Evolutionary conservation across 1,284 basidiomycete species (phyloP).

Genomic region (Microstroma glucosiphilum): DNA sequence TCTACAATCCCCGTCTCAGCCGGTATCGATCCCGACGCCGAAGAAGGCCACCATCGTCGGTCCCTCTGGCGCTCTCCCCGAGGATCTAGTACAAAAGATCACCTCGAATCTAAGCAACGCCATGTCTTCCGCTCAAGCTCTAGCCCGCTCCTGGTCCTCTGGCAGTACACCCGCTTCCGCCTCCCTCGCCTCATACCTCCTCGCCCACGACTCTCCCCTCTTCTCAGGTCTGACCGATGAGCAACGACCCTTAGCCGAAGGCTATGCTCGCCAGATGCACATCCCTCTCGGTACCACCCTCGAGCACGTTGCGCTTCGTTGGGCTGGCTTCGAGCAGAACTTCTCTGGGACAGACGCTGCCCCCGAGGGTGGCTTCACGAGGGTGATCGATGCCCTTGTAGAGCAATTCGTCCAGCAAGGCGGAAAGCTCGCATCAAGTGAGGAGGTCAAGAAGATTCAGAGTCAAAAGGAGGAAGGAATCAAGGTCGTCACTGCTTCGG

Average conservation of each 20-base stretch:
- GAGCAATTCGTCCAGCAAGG: constrained; percentile 44
- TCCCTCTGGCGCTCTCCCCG: too few species aligned
- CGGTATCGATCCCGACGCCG: too few species aligned
- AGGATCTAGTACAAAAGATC: too few species aligned
- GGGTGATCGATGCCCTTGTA: constrained; percentile 50
- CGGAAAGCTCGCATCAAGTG: constrained; percentile 18
- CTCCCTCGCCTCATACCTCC: constrained; percentile 50
- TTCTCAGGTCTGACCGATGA: constrained; percentile 53
- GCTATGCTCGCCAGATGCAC: constrained; percentile 54
- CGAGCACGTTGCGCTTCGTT: constrained; percentile 46
- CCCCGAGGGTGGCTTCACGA: constrained; percentile 54
- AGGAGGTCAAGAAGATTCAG: constrained; percentile 11
- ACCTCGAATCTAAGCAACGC: too few species aligned
- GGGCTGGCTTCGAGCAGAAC: constrained; percentile 50
- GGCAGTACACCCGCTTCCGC: constrained; percentile 1
- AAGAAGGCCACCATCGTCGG: too few species aligned
- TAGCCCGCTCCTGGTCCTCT: constrained; percentile 19
- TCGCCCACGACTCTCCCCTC: constrained; percentile 43
- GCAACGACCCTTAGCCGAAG: constrained; percentile 58
- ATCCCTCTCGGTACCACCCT: constrained; percentile 54
- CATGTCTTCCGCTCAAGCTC: too few species aligned
- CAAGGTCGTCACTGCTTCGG: constrained; percentile 17
- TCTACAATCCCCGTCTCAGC: too few species aligned
- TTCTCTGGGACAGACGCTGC: constrained; percentile 55
- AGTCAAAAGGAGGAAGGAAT: constrained; percentile 12